Evolutionary conservation across 495 filamentous ascomycete species (phyloP), one percentile per base, ranked within the genome.

Genomic region (Neurospora africana): DNA sequence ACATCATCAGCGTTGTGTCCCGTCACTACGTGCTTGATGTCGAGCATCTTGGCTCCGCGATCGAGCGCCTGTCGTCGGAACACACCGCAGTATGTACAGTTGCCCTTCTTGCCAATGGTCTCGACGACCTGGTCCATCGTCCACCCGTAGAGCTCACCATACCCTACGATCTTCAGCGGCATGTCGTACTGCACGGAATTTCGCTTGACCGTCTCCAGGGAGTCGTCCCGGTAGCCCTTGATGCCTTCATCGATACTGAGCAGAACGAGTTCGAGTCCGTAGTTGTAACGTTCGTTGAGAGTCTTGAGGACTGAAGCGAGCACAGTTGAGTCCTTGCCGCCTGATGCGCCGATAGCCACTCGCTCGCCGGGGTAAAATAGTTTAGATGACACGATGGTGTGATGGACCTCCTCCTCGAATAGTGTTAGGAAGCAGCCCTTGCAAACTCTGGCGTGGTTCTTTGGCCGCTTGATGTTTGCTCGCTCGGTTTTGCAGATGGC

Each of bases 121-220:
- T 91, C 90, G 3, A 99, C 95, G 15, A 99, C 95, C 76, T 98
- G 92, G 80, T 99, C 95, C 95, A 99, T 99, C 11, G 94, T 98
- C 95, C 95, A 99, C 3, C 96, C 95, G 79, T 98, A 99, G 5
- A 99, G 85, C 79, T 98, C 95, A 43, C 89, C 90, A 79, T 99
- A 99, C 58, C 95, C 92, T 35, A 99, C 88, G 67, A 99, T 95
- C 76, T 91, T 91, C 39, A 99, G 84, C 3, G 91, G 88, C 92
- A 99, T 95, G 15, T 90, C 87, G 79, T 97, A 97, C 79, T 98
- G 94, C 15, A 86, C 77, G 3, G 94, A 91, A 78, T 99, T 98
- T 74, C 94, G 84, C 86, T 97, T 97, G 69, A 99, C 95, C 1
- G 95, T 97, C 80, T 98, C 93, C 0, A 99, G 86, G 9, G 91